A percentile compares a stretch with the other conserved stretches of the same genome.
phyloP scores from a whole-genome alignment of 2,329 filamentous ascomycete species.

The Canariomyces notabilis region DNA sequence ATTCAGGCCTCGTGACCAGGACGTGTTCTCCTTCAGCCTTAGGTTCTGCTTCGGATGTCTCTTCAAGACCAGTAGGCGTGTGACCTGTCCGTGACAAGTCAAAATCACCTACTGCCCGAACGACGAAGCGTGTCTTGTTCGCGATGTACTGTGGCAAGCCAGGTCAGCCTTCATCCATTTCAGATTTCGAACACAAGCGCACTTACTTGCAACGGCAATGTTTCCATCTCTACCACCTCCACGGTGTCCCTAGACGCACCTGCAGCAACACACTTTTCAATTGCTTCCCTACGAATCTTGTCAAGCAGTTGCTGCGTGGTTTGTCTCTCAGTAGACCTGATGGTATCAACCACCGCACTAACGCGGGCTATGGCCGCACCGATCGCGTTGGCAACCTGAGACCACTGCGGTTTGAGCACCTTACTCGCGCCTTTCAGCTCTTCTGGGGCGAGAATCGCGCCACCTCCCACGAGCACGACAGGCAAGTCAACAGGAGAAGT shows the following conservation, averaged over 20 bases:
- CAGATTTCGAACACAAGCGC: too few species aligned
- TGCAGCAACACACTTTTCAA: slow-evolving; percentile 40
- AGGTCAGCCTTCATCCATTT: too few species aligned
- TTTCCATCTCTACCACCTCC: slow-evolving; percentile 48
- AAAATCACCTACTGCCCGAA: slow-evolving; percentile 55
- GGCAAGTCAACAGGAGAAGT: slow-evolving; percentile 54
- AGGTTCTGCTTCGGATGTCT: background rate
- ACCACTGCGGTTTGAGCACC: slow-evolving; percentile 52
- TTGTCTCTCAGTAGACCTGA: slow-evolving; percentile 43
- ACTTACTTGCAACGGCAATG: slow-evolving; percentile 47
- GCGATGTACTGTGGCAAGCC: slow-evolving; percentile 48
- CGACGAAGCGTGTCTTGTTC: slow-evolving; percentile 52
- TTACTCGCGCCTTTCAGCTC: slow-evolving; percentile 50
- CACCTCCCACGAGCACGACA: slow-evolving; percentile 59
- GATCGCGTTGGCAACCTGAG: slow-evolving; percentile 59
- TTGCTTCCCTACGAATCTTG: slow-evolving; percentile 36
- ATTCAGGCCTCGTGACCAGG: slow-evolving; percentile 8
- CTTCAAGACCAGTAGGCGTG: background rate
- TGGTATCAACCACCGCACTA: slow-evolving; percentile 48
- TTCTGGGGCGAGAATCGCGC: slow-evolving; percentile 53
- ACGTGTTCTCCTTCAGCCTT: slow-evolving; percentile 28
- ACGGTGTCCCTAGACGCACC: slow-evolving; percentile 42
- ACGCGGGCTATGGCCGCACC: slow-evolving; percentile 59
- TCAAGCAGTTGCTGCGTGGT: slow-evolving; percentile 35
- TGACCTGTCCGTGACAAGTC: slow-evolving; percentile 37